These are phyloP conservation scores for Pyrus communis DNA, from an alignment of 306 rosid species.

Conservation along the genomic window DNA sequence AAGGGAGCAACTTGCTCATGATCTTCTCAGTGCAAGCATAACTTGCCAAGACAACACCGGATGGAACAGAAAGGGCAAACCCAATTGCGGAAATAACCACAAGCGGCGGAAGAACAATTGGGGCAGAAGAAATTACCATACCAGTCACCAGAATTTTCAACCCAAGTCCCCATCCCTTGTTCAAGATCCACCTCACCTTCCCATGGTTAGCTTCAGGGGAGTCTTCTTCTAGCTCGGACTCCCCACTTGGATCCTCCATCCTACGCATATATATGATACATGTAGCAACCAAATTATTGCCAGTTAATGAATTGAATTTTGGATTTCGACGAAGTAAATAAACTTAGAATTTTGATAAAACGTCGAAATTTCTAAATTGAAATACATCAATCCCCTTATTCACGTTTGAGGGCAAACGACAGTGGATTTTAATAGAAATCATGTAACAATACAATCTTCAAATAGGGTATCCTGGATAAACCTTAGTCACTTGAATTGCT, in stretches of 20 bases:
- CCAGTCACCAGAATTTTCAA: constrained; percentile 49
- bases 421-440: no score
- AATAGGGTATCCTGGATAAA: not conserved
- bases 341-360: no score
- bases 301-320: not conserved
- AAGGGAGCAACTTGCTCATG: constrained; percentile 59
- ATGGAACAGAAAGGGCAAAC: constrained; percentile 58
- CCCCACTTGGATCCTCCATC: constrained; percentile 47
- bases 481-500: not conserved
- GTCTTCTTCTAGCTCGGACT: constrained; percentile 30
- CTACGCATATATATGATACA: constrained; percentile 4
- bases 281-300: not conserved
- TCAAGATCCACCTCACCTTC: constrained; percentile 28
- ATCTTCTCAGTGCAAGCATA: constrained; percentile 47
- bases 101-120: constrained; percentile 66
- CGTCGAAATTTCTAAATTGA: no score
- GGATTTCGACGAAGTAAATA: not conserved
- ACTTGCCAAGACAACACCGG: constrained; percentile 47
- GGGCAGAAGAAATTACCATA: constrained; percentile 48
- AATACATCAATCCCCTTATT: no score
- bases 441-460: no score
- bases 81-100: constrained; percentile 59
- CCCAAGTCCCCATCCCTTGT: constrained; percentile 38
- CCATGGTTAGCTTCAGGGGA: constrained; percentile 2
- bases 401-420: no score